Conservation (phyloP, 2,329 filamentous ascomycete genomes). For the Sclerotiophoma versabilis region DNA sequence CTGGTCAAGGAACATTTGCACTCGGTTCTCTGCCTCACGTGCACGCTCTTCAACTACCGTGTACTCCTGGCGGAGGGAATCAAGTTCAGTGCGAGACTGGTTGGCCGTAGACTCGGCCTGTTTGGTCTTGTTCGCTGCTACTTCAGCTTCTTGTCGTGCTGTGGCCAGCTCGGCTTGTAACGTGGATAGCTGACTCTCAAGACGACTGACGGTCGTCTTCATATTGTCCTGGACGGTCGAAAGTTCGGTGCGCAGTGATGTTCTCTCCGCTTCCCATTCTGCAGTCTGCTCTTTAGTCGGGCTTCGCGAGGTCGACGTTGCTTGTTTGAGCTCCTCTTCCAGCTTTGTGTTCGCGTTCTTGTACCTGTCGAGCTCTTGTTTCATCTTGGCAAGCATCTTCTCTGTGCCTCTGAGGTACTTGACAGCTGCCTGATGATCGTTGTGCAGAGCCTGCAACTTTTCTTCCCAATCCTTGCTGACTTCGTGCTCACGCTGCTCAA, state of each 20-base stretch:
- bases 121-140: slow-evolving; percentile 58
- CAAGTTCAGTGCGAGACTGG: slow-evolving; percentile 71
- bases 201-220: slow-evolving; percentile 66
- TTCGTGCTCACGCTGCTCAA: slow-evolving; percentile 82
- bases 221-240: slow-evolving; percentile 73
- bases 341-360: slow-evolving; percentile 85
- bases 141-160: slow-evolving; percentile 72
- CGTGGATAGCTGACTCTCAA: slow-evolving; percentile 74
- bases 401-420: slow-evolving; percentile 98
- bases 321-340: slow-evolving; percentile 77
- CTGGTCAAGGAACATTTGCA: slow-evolving; percentile 90
- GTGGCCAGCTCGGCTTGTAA: slow-evolving; percentile 74
- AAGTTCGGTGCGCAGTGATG: slow-evolving; percentile 71
- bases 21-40: slow-evolving; percentile 88
- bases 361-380: slow-evolving; percentile 92
- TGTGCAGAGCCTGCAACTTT: slow-evolving; percentile 91
- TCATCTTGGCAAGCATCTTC: slow-evolving; percentile 99
- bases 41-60: slow-evolving; percentile 80
- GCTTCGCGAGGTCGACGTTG: slow-evolving; percentile 49
- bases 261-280: slow-evolving; percentile 79
- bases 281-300: slow-evolving; percentile 56
- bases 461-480: slow-evolving; percentile 90
- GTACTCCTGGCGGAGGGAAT: slow-evolving; percentile 85
- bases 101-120: slow-evolving; percentile 64
- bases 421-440: slow-evolving; percentile 96